Base-by-base conservation (phyloP, 495 filamentous ascomycete genomes). In the Hyaloscypha finlandica region DNA sequence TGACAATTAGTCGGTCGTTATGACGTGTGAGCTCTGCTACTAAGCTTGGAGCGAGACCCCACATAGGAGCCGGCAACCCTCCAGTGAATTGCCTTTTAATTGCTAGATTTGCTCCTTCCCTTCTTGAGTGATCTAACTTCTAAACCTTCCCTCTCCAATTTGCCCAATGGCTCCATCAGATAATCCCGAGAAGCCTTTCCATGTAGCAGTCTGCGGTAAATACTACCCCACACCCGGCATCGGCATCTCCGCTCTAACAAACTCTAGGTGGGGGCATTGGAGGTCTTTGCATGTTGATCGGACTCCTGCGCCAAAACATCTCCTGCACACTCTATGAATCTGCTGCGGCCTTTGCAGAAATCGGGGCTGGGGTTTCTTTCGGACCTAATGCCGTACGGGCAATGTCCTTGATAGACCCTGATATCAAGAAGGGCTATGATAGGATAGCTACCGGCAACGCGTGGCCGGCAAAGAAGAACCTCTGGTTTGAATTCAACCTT, bases 301-400 rank as follows among this genome's bases (percentile, higher is more conserved):
- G 70, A 2, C 70, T 73, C 31, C 45, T 73, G 9, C 70, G 66
- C 51, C 67, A 73, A 52, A 68, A 73, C 30, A 70, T 73, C 4
- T 62, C 68, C 4, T 64, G 61, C 42, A 73, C 64, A n/a, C 53
- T 73, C 11, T 73, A 73, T 48, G 70, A 73, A 25, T 29, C 61
- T 5, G 68, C 70, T 6, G 22, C 64, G 3, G 70, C 67, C 14
- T 73, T 73, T 30, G 70, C 67, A 33, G 70, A 73, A 65, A 81
- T 90, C 2, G 89, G 89, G 32, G 88, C 88, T 2, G 88, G 88
- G 12, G 80, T 90, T 4, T 82, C 79, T 12, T 83, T 90, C 45
- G 83, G 83, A 0, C 82, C 86, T 39, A 90, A 90, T 71, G 80
- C 87, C 8, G 76, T 82, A 6, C 75, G 79, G 2, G 86, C 87